Evolutionary conservation across 192 early-diverging fungal species (phyloP), one percentile per base, ranked within the genome.

Genomic region (Obelidium mucronatum): DNA sequence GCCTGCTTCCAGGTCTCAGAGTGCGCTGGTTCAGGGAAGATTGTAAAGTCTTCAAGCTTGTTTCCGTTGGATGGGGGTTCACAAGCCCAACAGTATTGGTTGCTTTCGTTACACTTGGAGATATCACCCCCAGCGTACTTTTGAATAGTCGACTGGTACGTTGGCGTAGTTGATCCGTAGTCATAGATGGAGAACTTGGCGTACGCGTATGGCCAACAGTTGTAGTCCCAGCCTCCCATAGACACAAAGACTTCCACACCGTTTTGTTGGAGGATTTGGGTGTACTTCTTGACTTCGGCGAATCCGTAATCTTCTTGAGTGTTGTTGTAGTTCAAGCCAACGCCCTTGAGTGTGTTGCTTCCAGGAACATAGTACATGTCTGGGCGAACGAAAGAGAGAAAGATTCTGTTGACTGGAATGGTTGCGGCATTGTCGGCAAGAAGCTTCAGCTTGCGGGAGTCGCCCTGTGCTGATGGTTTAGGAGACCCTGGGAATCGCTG

Each of bases 181-280:
- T 59, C 26, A 54, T 19, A 55, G 35, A 72, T 72, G 56, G 54
- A 59, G 30, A 58, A 36, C 19, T 72, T 15, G 2, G 36, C 24
- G 54, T 72, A 72, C 4, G 56, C 30, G 34, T 39, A 72, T 26
- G 66, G 66, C 66, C 66, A 67, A 39, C 66, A 67, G 44, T 42
- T 67, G 44, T 67, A 67, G 30, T 72, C 56, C 69, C 69, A 72
- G 11, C 69, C 69, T 54, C 69, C 69, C 69, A 72, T 72, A 19
- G 69, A 24, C n/a, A 72, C 8, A 35, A 72, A 72, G 36, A 72
- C 69, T 60, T 72, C 69, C 6, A 72, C 69, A 15, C 69, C 69
- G 8, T 54, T 54, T 5, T 51, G 53, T 42, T 72, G 69, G 19
- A 72, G 69, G 53, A 58, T 22, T 13, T 30, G 11, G 8, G 53